phyloP scores from a whole-genome alignment of 2,329 filamentous ascomycete species.

The Seiridium cupressi region DNA sequence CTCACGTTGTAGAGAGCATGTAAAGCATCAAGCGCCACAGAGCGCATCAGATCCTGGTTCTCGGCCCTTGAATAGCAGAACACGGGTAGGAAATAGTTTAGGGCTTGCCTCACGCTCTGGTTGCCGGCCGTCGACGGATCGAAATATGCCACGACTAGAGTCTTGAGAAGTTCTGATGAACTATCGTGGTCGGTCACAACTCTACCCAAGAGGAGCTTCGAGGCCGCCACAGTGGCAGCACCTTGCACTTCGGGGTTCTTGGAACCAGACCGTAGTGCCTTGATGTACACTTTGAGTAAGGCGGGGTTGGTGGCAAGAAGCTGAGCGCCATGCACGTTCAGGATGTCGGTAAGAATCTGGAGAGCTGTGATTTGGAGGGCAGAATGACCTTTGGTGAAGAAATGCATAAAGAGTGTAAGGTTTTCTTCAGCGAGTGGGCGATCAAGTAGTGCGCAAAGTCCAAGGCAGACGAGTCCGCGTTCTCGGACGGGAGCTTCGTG shows the following conservation, averaged over 20 bases:
- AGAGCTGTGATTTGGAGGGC: constrained; percentile 85
- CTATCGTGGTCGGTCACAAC: constrained; percentile 70
- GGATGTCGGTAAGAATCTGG: constrained; percentile 89
- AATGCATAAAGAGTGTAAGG: constrained; percentile 88
- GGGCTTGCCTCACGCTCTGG: constrained; percentile 77
- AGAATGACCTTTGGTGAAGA: constrained; percentile 90
- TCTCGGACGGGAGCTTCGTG: constrained; percentile 92
- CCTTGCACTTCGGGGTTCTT: constrained; percentile 74
- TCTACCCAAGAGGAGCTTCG: constrained; percentile 80
- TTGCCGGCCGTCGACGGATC: constrained; percentile 79
- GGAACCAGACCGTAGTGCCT: constrained; percentile 71
- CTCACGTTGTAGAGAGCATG: constrained; percentile 72
- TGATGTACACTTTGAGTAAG: constrained; percentile 81
- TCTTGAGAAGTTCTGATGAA: constrained; percentile 75
- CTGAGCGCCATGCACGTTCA: constrained; percentile 83
- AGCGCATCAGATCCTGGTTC: constrained; percentile 80
- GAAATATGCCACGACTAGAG: constrained; percentile 84
- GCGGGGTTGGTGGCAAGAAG: constrained; percentile 67
- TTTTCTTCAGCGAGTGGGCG: constrained; percentile 92
- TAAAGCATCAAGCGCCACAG: constrained; percentile 70
- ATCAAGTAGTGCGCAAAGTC: constrained; percentile 87
- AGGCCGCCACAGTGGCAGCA: constrained; percentile 75
- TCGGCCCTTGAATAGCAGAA: constrained; percentile 84
- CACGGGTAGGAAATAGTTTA: constrained; percentile 92
- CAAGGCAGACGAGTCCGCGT: constrained; percentile 83